phyloP scores from a whole-genome alignment of 345 rosid genomes.

The Firmiana major region DNA sequence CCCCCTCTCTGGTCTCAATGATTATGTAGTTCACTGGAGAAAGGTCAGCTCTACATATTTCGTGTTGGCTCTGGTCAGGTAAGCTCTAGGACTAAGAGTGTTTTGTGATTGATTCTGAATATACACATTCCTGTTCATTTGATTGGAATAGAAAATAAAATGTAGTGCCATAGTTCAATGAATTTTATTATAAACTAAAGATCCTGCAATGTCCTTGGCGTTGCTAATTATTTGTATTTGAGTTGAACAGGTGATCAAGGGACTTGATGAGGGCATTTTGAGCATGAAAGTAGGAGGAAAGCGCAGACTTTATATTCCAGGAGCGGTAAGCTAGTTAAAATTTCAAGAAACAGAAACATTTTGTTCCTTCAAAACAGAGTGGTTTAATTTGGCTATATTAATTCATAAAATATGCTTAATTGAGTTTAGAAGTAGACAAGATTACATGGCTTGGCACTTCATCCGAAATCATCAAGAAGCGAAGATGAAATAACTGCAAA shows the following conservation, averaged over 20 bases:
- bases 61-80: conserved; percentile 98
- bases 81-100: not conserved
- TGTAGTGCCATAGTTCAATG: not conserved
- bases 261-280: conserved; percentile 90
- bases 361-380: not conserved
- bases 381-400: not conserved
- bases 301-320: conserved; percentile 88
- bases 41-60: conserved; percentile 70
- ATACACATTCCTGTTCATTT: not conserved
- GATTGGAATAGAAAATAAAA: too few relatives aligned
- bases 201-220: not conserved
- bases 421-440: not conserved
- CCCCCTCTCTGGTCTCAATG: not conserved
- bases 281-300: conserved; percentile 92
- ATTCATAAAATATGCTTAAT: not conserved
- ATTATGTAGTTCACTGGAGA: conserved; percentile 78
- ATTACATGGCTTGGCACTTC: not conserved
- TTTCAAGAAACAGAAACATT: not conserved
- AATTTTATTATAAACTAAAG: not conserved
- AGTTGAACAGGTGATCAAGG: conserved; percentile 77
- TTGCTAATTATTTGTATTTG: conserved; percentile 11
- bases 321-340: conserved; percentile 45
- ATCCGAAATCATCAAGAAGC: not conserved
- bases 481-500: too few relatives aligned
- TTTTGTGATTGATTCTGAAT: not conserved